These are phyloP conservation scores for Leptographium lundbergii DNA, from an alignment of 2,329 filamentous ascomycete genomes.

Conservation along the genomic window DNA sequence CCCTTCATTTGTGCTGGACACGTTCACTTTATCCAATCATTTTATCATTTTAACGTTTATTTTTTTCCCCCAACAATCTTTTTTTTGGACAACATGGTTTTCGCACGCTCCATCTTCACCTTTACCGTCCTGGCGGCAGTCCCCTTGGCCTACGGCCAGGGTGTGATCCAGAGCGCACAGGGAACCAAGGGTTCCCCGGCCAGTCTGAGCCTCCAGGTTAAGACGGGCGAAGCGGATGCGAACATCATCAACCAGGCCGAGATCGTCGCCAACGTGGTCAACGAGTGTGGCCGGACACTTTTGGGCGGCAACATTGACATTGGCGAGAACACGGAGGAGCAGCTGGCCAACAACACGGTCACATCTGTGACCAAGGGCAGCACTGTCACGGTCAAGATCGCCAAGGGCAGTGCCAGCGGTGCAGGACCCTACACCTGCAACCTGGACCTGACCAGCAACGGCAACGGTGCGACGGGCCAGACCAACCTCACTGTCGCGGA, in stretches of 20 bases:
- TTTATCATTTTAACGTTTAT: not conserved
- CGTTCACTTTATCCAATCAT: not conserved
- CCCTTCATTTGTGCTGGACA: not conserved
- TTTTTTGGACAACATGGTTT: not conserved
- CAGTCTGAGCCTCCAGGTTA: slow-evolving; percentile 28
- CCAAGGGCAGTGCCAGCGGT: slow-evolving; percentile 39
- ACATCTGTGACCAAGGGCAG: slow-evolving; percentile 35
- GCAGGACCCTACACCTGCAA: slow-evolving; percentile 42
- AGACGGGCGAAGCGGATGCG: slow-evolving; percentile 39
- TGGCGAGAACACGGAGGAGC: slow-evolving; percentile 40
- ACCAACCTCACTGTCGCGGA: slow-evolving; percentile 30
- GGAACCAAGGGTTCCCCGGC: slow-evolving; percentile 1
- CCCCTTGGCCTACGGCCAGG: slow-evolving; percentile 4
- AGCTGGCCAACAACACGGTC: slow-evolving; percentile 29
- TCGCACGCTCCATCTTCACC: slow-evolving; percentile 1
- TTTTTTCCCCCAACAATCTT: not conserved
- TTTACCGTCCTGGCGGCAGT: slow-evolving; percentile 4
- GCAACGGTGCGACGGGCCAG: slow-evolving; percentile 29
- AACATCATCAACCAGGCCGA: slow-evolving; percentile 47
- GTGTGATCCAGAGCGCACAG: slow-evolving; percentile 6
- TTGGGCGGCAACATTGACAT: slow-evolving; percentile 49
- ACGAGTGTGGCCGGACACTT: slow-evolving; percentile 48
- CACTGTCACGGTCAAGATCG: slow-evolving; percentile 31
- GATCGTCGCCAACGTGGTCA: slow-evolving; percentile 36
- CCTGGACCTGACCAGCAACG: slow-evolving; percentile 34